Base-by-base conservation (phyloP, 106 monocot species). In the Allium cepa region DNA sequence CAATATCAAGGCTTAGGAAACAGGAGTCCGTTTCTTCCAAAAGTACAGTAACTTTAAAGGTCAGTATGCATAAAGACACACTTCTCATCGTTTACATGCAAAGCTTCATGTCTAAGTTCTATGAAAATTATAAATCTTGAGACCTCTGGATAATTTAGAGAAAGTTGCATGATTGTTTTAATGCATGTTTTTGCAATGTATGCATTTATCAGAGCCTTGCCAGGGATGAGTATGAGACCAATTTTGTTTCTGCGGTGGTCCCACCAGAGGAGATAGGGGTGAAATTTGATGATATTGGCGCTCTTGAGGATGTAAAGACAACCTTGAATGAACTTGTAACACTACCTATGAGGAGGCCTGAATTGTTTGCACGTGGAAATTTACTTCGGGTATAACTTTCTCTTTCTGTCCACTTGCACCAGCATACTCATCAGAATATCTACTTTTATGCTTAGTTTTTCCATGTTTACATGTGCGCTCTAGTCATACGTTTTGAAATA, bases 321-420 rank as follows among this genome's bases (percentile, higher is more conserved):
- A 90, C 90, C 46, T 67, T 99, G 47, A 84, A 90, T 83, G 99
- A 99, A 52, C 82, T 99, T 69, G 99, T 99, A 6, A 79, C 80
- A 13, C 93, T 99, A 75, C 99, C 99, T 57, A 99, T 99, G 99
- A 87, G 81, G 70, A 90, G 99, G 64, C 99, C 99, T 9, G 99
- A 99, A 65, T 87, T 99, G 14, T 99, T 99, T 74, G 75, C 87
- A 66, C 99, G 69, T 85, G 99, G 99, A 57, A 99, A 99, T 77
- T 83, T 99, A 17, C 81, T 99, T 59, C 74, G 93, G 79, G 99
- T 99, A 76, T 50, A 45, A 49, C n/a, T 70, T 49, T 1, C 46
- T 60, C 10, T 22, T 11, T n/a, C 53, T 12, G 13, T 11, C 15
- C 15, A 12, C 15, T 55, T 15, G 11, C 15, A 11, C 7, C 11